phyloP scores from a whole-genome alignment of 2,329 filamentous ascomycete genomes.

The Ceratocystis harringtonii region DNA sequence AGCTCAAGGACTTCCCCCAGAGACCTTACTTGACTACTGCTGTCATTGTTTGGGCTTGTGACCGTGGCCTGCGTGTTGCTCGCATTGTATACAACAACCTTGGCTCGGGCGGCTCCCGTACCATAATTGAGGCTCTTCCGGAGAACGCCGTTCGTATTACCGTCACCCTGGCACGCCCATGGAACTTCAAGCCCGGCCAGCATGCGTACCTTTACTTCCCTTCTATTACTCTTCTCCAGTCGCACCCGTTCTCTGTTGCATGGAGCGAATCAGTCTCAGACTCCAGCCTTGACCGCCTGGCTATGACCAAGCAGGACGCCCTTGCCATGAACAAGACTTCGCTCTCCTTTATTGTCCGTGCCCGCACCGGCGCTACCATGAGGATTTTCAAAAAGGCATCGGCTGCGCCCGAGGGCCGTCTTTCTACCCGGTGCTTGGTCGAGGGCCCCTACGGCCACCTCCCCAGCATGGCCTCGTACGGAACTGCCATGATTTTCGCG shows the following conservation, averaged over 20 bases:
- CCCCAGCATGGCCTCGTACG: slow-evolving; percentile 58
- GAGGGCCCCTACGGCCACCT: slow-evolving; percentile 67
- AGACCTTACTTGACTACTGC: slow-evolving; percentile 45
- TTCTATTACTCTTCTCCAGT: slow-evolving; percentile 54
- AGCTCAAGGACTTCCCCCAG: slow-evolving; percentile 40
- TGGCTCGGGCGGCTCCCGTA: slow-evolving; percentile 49
- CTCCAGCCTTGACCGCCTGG: slow-evolving; percentile 37
- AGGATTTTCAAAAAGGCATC: slow-evolving; percentile 53
- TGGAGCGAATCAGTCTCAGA: slow-evolving; percentile 56
- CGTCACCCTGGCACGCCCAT: slow-evolving; percentile 59
- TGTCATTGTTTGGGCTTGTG: slow-evolving; percentile 51
- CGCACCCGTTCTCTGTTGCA: slow-evolving; percentile 64
- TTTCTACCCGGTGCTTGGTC: slow-evolving; percentile 50
- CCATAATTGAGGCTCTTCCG: slow-evolving; percentile 59
- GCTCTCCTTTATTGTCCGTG: slow-evolving; percentile 59
- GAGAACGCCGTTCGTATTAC: slow-evolving; percentile 62
- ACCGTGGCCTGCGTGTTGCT: slow-evolving; percentile 45
- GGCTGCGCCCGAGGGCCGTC: slow-evolving; percentile 42
- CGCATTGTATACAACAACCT: slow-evolving; percentile 51
- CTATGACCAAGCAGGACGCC: slow-evolving; percentile 44
- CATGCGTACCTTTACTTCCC: slow-evolving; percentile 72
- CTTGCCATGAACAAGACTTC: slow-evolving; percentile 45
- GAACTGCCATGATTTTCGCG: slow-evolving; percentile 64
- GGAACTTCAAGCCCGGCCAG: slow-evolving; percentile 59
- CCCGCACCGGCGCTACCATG: slow-evolving; percentile 58